A percentile compares a stretch with the other conserved stretches of the same genome.
phyloP scores from a whole-genome alignment of 441 rosid species.

The Lepidium campestre region DNA sequence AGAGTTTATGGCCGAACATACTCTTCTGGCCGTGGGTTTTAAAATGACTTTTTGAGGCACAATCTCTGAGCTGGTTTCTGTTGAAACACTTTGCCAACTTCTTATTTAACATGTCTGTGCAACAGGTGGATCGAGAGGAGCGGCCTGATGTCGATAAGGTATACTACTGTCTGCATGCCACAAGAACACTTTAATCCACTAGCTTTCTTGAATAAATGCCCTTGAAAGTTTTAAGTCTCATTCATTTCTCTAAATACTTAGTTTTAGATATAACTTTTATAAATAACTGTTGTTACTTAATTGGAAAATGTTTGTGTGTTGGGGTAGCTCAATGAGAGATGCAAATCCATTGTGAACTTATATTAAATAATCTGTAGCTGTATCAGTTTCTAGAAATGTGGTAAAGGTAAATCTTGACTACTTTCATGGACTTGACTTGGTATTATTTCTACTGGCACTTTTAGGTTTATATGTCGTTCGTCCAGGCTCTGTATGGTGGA shows the following conservation, averaged over 20 bases:
- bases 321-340: not conserved
- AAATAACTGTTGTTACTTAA: not conserved
- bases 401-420: not conserved
- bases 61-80: not conserved
- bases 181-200: not conserved
- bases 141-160: constrained; percentile 99
- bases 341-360: not conserved
- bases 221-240: not conserved
- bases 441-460: not conserved
- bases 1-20: not conserved
- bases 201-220: not conserved
- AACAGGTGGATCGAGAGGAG: constrained; percentile 93
- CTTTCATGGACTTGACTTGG: not conserved
- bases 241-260: not conserved
- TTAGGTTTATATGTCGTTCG: constrained; percentile 89
- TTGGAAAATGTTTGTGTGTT: not conserved
- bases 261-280: not conserved
- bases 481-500: constrained; percentile 87
- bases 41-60: not conserved
- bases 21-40: not conserved
- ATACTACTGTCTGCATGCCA: constrained; percentile 3
- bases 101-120: constrained; percentile 21
- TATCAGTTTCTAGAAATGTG: not conserved
- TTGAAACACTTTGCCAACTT: not conserved
- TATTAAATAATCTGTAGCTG: not conserved